phyloP scores from a whole-genome alignment of 2,329 filamentous ascomycete genomes.

The Claviceps lovelessii region DNA sequence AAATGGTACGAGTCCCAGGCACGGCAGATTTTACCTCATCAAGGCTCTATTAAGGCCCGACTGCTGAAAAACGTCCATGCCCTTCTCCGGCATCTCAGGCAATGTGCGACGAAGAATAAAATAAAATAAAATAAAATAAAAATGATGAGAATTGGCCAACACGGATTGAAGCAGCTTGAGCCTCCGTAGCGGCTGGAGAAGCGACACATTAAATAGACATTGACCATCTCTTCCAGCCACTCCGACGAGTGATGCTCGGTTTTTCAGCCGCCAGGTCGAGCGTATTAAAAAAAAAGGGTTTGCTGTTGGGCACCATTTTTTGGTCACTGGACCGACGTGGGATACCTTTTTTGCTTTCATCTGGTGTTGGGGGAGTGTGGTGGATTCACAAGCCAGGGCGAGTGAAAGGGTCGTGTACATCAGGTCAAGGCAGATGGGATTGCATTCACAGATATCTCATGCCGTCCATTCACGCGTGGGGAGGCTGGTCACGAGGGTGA shows the following conservation, averaged over 20 bases:
- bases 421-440: background rate
- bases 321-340: background rate
- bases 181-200: background rate
- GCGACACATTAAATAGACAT: background rate
- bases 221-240: background rate
- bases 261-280: background rate
- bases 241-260: background rate
- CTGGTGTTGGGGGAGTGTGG: background rate
- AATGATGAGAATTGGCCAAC: background rate
- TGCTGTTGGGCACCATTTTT: background rate
- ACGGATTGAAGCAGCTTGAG: background rate
- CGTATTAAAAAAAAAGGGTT: background rate
- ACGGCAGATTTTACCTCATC: background rate
- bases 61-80: background rate
- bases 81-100: background rate
- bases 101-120: too few species aligned
- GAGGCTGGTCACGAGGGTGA: too few species aligned
- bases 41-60: background rate
- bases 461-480: background rate
- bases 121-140: too few species aligned
- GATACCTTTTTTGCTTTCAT: background rate
- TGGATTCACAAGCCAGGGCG: background rate
- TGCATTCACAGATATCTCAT: background rate
- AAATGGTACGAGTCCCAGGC: background rate
- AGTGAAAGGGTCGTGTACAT: background rate